Evolutionary conservation across 2,329 filamentous ascomycete species (phyloP).

Genomic region (Alternaria sp.): DNA sequence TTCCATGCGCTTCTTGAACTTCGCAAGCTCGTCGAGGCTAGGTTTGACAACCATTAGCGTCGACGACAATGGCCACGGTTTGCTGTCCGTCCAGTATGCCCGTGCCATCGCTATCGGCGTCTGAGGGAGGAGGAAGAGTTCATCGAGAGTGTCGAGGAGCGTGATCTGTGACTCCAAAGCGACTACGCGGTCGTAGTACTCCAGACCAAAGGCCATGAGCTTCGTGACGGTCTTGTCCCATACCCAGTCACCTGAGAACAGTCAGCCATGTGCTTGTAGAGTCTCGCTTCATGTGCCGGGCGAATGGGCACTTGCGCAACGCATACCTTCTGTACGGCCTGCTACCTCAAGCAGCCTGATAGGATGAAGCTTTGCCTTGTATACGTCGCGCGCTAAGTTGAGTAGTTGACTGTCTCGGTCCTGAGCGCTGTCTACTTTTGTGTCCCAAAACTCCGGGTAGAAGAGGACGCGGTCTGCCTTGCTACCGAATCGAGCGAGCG

Average conservation of each 20-base stretch:
- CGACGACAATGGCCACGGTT: constrained; percentile 62
- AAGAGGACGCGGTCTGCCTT: constrained; percentile 56
- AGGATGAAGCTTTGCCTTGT: constrained; percentile 59
- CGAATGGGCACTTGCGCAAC: constrained; percentile 15
- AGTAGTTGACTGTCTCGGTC: constrained; percentile 56
- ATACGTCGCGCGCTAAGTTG: constrained; percentile 56
- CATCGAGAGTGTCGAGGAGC: constrained; percentile 69
- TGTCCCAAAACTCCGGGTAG: constrained; percentile 52
- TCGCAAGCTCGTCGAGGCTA: constrained; percentile 57
- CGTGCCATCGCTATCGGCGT: constrained; percentile 70
- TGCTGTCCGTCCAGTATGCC: constrained; percentile 71
- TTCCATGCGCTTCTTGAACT: constrained; percentile 40
- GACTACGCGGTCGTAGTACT: constrained; percentile 65
- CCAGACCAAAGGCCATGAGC: constrained; percentile 71
- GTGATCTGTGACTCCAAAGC: constrained; percentile 69
- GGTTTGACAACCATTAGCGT: constrained; percentile 69
- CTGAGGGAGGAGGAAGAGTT: constrained; percentile 71
- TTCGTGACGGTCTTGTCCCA: constrained; percentile 73
- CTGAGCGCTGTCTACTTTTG: constrained; percentile 27
- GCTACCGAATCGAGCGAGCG: constrained; percentile 51
- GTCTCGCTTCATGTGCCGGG: constrained; percentile 7
- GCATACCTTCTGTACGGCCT: constrained; percentile 40
- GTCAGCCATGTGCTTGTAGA: constrained; percentile 21
- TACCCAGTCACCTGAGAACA: constrained; percentile 45
- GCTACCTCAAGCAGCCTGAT: constrained; percentile 51